These are phyloP conservation scores for Tagetes erecta DNA, from an alignment of 129 eudicot species.

Conservation along the genomic window DNA sequence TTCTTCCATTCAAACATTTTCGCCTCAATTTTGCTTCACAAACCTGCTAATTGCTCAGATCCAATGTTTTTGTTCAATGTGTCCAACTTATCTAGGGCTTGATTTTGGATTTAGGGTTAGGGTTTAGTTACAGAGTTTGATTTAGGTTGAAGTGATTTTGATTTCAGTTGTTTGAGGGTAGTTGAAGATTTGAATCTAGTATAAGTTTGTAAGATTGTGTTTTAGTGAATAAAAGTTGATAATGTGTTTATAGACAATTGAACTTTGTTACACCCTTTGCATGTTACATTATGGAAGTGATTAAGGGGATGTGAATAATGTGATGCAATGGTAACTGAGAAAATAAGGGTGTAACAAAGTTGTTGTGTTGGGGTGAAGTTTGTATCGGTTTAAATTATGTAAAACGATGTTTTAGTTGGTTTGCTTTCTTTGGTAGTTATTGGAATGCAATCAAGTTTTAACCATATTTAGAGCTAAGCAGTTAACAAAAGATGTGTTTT, in stretches of 20 bases:
- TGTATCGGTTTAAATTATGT: neutral
- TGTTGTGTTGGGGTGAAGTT: neutral
- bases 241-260: neutral
- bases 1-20: neutral
- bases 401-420: constrained; percentile 8
- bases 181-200: neutral
- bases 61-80: constrained; percentile 1
- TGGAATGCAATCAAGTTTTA: neutral
- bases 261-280: constrained; percentile 14
- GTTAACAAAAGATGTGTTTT: neutral
- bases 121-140: neutral
- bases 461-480: neutral
- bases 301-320: neutral
- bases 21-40: constrained; percentile 9
- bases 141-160: neutral
- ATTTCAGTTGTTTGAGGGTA: neutral
- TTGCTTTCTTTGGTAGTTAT: constrained; percentile 8
- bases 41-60: constrained; percentile 25
- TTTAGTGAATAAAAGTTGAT: neutral
- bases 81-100: constrained; percentile 9
- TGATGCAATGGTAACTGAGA: too few species aligned
- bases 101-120: constrained; percentile 11
- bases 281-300: constrained; percentile 17
- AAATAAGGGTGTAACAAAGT: too few species aligned
- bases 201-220: neutral